These are phyloP conservation scores for Mycena belliarum DNA, from an alignment of 768 basidiomycete genomes.

Conservation along the genomic window DNA sequence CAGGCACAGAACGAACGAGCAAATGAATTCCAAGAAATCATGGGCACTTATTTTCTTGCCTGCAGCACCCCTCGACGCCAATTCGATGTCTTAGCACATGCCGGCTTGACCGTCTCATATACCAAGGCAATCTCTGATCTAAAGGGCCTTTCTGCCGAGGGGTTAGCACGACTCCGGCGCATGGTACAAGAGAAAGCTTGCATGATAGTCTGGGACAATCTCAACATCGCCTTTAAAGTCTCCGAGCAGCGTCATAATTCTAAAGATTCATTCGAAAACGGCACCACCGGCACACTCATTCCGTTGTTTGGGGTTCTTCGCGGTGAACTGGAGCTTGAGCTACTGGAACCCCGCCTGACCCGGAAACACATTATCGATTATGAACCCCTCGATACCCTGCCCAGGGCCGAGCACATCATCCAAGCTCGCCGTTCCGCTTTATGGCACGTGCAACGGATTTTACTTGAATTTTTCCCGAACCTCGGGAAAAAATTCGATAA, in stretches of 20 bases:
- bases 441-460: background rate
- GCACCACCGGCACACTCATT: background rate
- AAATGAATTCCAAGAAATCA: conserved; percentile 23
- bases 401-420: background rate
- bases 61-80: conserved; percentile 23
- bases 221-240: background rate
- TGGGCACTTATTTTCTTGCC: conserved; percentile 28
- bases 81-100: conserved; percentile 30
- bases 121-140: conserved; percentile 23
- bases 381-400: background rate
- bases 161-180: background rate
- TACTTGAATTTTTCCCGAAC: background rate
- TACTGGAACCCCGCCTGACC: background rate
- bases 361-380: background rate
- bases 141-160: conserved; percentile 23
- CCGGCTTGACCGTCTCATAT: conserved; percentile 28
- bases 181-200: conserved; percentile 31
- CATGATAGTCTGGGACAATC: conserved; percentile 23
- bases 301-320: background rate
- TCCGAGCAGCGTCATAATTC: background rate
- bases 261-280: background rate
- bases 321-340: background rate
- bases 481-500: background rate
- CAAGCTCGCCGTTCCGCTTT: background rate
- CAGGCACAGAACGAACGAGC: conserved; percentile 24